Base-by-base conservation (phyloP, 768 basidiomycete genomes). In the Mycena kentingensis region DNA sequence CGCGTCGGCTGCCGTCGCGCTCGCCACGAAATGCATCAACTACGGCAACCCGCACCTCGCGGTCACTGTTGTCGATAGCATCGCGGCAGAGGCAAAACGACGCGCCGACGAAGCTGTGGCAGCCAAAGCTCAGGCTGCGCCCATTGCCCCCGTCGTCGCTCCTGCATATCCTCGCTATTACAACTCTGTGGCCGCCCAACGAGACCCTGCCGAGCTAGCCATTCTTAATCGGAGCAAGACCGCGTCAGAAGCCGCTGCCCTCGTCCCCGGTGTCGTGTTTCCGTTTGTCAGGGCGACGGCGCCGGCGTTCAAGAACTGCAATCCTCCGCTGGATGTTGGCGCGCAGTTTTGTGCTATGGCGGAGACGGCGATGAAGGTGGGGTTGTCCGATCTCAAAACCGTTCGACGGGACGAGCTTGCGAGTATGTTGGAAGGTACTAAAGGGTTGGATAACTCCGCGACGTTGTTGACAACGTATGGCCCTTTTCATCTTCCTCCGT, bases 31-130 rank as follows among this genome's bases (percentile, higher is more conserved):
- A 35, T 48, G 46, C n/a, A 8, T 48, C 13, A 26, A 48, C 28
- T 48, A 48, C 26, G 46, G 22, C 4, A 48, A 48, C 35, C 32
- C 46, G 10, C 46, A 48, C 12, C 34, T 48, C 13, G 46, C 46
- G 3, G 29, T 35, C 16, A 4, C 21, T 5, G n/a, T 47, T 16
- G 46, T 47, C 46, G 32, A 47, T 16, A 42, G 18, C 7, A 42
- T 42, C 22, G n/a, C 6, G 6, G 18, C 6, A 24, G 22, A 10
- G 22, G 41, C 41, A 6, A 38, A 13, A 24, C 13, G 8, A n/a
- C 41, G 41, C 12, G 37, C 21, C 18, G 41, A 19, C 12, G 41
- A 5, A 19, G 5, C 41, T n/a, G 22, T 24, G 22, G 19, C 5
- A 42, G 5, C 41, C n/a, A n/a, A n/a, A 13, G 13, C 37, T 21